Base-by-base conservation (phyloP, 2,329 filamentous ascomycete species). In the Fusarium sp. region DNA sequence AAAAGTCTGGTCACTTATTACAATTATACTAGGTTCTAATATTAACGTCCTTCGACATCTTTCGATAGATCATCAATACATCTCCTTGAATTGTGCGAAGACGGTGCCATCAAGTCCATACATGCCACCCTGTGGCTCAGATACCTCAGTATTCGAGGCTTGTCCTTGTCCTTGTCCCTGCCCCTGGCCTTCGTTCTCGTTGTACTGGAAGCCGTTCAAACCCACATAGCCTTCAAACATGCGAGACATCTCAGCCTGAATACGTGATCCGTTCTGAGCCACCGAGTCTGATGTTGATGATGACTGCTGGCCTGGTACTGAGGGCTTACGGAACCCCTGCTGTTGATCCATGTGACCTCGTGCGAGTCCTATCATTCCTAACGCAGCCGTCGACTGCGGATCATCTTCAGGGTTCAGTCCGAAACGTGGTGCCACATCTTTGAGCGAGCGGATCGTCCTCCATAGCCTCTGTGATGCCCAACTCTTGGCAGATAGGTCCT, bases 391-490 rank as follows among this genome's bases (percentile, higher is more conserved):
- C 13, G 83, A 85, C 65, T 87, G 85, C 0, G 85, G 80, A 63
- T 88, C 85, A 10, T 85, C 81, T 27, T 81, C 78, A 2, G 77
- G 73, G 54, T 81, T 79, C 22, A 92, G 83, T 1, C 92, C 92
- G 2, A 94, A 85, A 22, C 89, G 87, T 1, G 91, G 90, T 0
- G 90, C 92, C 9, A 93, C 88, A 64, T 92, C 88, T 72, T 92
- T 92, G 40, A 94, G 85, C 0, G 89, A 88, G 45, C 86, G 85
- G 55, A 94, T 89, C 0, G 90, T 93, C 67, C 87, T 87, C 92
- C 92, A 94, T 3, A 94, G 81, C 2, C 92, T 85, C 71, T 92
- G 90, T 8, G 89, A 91, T 4, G 94, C 89, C 81, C 88, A 92
- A 27, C 89, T 92, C 74, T 90, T 90, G 30, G 88, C 87, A 6